These are phyloP conservation scores for Penicillium pulvis DNA, from an alignment of 495 filamentous ascomycete species.

Conservation along the genomic window DNA sequence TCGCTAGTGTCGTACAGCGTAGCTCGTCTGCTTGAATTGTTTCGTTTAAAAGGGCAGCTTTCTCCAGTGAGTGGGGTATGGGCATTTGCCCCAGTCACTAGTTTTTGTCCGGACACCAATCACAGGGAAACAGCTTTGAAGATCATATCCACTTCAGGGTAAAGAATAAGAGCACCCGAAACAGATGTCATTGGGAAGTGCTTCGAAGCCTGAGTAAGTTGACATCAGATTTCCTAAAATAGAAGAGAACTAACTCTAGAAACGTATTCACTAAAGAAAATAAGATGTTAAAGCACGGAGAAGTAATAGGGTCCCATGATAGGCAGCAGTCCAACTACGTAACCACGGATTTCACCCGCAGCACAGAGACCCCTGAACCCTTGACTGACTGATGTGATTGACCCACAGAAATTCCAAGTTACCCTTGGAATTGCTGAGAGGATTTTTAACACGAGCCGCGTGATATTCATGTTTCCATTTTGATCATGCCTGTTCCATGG, in stretches of 20 bases:
- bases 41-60: slow-evolving; percentile 1
- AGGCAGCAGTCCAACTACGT: neutral
- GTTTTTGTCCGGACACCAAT: neutral
- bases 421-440: slow-evolving; percentile 1
- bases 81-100: slow-evolving; percentile 1
- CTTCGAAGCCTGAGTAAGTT: neutral
- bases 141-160: neutral
- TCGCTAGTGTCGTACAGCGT: neutral
- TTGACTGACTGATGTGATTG: neutral
- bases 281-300: no score
- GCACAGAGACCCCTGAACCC: slow-evolving; percentile 4
- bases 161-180: neutral
- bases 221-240: neutral
- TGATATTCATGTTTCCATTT: neutral
- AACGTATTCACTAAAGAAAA: neutral
- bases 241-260: neutral
- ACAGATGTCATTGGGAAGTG: neutral
- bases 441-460: neutral
- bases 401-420: slow-evolving; percentile 7
- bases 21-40: neutral
- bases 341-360: slow-evolving; percentile 1
- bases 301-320: no score
- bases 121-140: neutral
- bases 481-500: neutral
- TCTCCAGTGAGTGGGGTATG: slow-evolving; percentile 3